Evolutionary conservation across 768 basidiomycete species (phyloP), one percentile per base, ranked within the genome.

Genomic region (Leucogyrophana mollusca): DNA sequence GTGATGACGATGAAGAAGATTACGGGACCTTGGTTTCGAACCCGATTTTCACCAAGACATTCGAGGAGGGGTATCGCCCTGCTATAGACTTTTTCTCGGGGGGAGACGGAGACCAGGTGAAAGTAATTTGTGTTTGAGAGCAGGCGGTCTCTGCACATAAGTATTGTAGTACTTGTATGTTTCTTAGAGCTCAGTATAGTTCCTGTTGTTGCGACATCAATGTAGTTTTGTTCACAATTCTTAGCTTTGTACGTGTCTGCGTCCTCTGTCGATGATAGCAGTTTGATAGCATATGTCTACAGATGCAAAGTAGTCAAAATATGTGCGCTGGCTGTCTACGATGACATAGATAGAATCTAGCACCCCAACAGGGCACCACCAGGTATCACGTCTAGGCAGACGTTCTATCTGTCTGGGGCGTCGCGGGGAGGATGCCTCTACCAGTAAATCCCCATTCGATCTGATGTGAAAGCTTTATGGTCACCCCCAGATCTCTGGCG

Each of bases 361-460:
- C n/a, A n/a, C n/a, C n/a, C n/a, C n/a, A n/a, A n/a, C n/a, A n/a
- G n/a, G n/a, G n/a, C n/a, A n/a, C n/a, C n/a, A n/a, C n/a, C n/a
- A n/a, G n/a, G n/a, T n/a, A 30, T 30, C 27, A 6, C 27, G 27
- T 30, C 27, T 30, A 30, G 13, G 27, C 27, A 30, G 27, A 30
- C 13, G 27, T 13, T 7, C 27, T 6, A 30, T 30, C 27, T 13
- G 7, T 30, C 13, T 30, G 27, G 13, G 27, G 27, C 13, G 27
- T 30, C 13, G 27, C 27, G 27, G 27, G 27, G 13, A 30, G 27
- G 13, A 30, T 6, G 27, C 52, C 69, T 38, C 72, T 63, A 27
- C 78, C 76, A 11, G 42, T 54, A 52, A 79, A 79, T 1, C 61
- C 70, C 80, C 81, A 83, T 39, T 69, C 68, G 37, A 83, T 82